phyloP scores from a whole-genome alignment of 2,329 filamentous ascomycete species.

The Talaromyces sp. region DNA sequence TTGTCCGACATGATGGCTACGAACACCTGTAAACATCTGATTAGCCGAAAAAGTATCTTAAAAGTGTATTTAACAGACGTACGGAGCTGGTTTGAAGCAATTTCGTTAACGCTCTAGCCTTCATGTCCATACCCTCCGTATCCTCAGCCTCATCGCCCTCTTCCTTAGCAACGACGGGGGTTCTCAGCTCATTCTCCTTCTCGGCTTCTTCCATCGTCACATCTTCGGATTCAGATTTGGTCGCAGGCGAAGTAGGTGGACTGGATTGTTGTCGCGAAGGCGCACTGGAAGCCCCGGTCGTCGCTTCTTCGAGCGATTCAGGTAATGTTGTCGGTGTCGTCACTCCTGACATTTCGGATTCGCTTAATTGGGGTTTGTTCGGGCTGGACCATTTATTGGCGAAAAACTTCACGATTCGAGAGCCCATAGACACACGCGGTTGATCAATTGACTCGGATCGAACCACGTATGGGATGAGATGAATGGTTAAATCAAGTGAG shows the following conservation, averaged over 20 bases:
- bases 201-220: constrained; percentile 11
- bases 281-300: constrained; percentile 26
- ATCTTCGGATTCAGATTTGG: constrained; percentile 15
- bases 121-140: constrained; percentile 41
- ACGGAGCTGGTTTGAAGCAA: constrained; percentile 46
- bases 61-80: constrained; percentile 17
- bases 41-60: neutral
- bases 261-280: constrained; percentile 28
- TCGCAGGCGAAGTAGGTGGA: constrained; percentile 29
- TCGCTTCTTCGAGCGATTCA: constrained; percentile 15
- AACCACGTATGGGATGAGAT: neutral
- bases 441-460: neutral
- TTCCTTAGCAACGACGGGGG: neutral
- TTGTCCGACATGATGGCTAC: constrained; percentile 50
- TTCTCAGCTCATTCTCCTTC: neutral
- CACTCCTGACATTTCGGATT: constrained; percentile 26
- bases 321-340: constrained; percentile 25
- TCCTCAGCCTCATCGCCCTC: constrained; percentile 16
- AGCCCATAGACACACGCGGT: neutral
- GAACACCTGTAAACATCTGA: constrained; percentile 36
- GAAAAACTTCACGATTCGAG: constrained; percentile 11
- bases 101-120: constrained; percentile 45
- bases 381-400: constrained; percentile 11
- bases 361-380: neutral
- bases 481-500: neutral